These are phyloP conservation scores for Mycothermus thermophilus DNA, from an alignment of 495 filamentous ascomycete species.

Conservation along the genomic window DNA sequence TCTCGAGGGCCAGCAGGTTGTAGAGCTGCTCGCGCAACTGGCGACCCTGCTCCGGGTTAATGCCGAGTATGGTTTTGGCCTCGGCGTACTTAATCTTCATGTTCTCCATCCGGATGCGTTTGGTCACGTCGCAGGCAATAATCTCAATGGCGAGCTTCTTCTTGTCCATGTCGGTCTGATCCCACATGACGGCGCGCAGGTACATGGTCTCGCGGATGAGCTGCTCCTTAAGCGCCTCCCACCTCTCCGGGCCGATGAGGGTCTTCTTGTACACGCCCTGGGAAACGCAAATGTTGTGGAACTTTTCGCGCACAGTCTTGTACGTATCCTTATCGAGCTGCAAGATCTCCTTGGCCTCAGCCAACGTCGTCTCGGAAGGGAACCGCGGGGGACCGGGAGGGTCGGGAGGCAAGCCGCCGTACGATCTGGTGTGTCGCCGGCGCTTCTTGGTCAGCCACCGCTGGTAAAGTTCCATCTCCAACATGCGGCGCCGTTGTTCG, in stretches of 20 bases:
- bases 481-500: slow-evolving; percentile 38
- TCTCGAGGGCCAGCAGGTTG: slow-evolving; percentile 48
- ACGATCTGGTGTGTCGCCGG: slow-evolving; percentile 54
- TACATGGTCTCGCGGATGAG: slow-evolving; percentile 51
- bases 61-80: slow-evolving; percentile 55
- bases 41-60: slow-evolving; percentile 59
- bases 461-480: slow-evolving; percentile 52
- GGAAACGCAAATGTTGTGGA: slow-evolving; percentile 53
- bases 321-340: slow-evolving; percentile 50
- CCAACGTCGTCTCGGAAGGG: slow-evolving; percentile 68
- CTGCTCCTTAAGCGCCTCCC: slow-evolving; percentile 57
- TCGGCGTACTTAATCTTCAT: slow-evolving; percentile 55
- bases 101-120: slow-evolving; percentile 53
- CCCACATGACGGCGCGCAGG: slow-evolving; percentile 51
- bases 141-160: slow-evolving; percentile 54
- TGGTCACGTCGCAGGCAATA: slow-evolving; percentile 70
- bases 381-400: slow-evolving; percentile 62
- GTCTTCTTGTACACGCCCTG: slow-evolving; percentile 61
- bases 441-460: slow-evolving; percentile 53
- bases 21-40: slow-evolving; percentile 54
- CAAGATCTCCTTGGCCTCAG: slow-evolving; percentile 60
- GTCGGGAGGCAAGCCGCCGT: slow-evolving; percentile 60
- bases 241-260: slow-evolving; percentile 52
- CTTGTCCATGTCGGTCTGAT: slow-evolving; percentile 28
- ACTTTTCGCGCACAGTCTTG: slow-evolving; percentile 48